Evolutionary conservation across 108 stramenopile species (phyloP).

Genomic region (Parietichytrium sp.): DNA sequence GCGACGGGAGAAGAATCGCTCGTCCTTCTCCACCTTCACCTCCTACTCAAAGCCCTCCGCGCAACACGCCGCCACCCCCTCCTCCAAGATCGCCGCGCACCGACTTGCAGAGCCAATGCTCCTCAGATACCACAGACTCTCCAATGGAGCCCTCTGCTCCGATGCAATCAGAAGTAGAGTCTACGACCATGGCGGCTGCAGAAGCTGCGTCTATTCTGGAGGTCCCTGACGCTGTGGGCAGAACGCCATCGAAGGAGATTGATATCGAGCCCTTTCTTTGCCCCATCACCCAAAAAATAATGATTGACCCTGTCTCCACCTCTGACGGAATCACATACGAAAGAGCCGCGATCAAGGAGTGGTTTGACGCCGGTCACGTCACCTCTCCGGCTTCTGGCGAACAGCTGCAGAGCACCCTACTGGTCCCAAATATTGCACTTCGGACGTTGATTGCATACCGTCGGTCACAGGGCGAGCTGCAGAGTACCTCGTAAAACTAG

Average conservation of each 20-base stretch:
- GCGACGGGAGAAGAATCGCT: too few species aligned
- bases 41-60: too few species aligned
- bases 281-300: slow-evolving; percentile 28
- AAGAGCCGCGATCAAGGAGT: slow-evolving; percentile 28
- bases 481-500: too few species aligned
- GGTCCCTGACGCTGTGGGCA: background rate
- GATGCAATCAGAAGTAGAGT: background rate
- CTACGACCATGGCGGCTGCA: background rate
- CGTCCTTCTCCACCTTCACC: too few species aligned
- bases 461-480: too few species aligned
- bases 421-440: background rate
- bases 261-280: slow-evolving; percentile 33
- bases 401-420: background rate
- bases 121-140: too few species aligned
- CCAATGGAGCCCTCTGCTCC: too few species aligned
- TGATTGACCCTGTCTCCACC: slow-evolving; percentile 33
- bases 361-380: background rate
- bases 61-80: too few species aligned
- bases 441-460: slow-evolving; percentile 7
- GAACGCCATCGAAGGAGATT: too few species aligned
- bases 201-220: background rate
- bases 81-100: too few species aligned
- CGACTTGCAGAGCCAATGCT: too few species aligned
- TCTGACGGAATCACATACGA: slow-evolving; percentile 28
- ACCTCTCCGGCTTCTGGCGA: background rate